Conservation (phyloP, 2,329 filamentous ascomycete genomes). For the Colletotrichum australisinense region DNA sequence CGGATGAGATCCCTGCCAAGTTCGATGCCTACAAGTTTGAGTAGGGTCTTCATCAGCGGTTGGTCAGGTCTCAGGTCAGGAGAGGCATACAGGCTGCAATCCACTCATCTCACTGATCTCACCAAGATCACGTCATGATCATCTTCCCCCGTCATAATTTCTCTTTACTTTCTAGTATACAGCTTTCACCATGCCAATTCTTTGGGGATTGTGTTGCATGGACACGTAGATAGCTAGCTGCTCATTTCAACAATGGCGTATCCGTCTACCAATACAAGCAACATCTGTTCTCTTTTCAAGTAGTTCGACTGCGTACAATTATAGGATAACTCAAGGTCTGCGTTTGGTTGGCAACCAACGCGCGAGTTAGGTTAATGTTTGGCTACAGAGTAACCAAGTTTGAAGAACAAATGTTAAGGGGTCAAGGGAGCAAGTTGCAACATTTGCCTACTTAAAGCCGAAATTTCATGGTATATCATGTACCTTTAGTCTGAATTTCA, state of each 20-base stretch:
- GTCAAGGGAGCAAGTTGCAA: no score
- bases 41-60: background rate
- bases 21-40: background rate
- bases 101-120: background rate
- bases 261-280: background rate
- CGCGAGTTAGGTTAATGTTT: no score
- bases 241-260: background rate
- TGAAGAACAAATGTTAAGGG: no score
- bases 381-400: no score
- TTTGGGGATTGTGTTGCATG: background rate
- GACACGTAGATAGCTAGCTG: background rate
- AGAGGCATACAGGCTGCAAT: background rate
- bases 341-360: accelerated
- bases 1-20: background rate
- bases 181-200: background rate
- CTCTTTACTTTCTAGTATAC: background rate
- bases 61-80: background rate
- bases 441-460: no score
- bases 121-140: background rate
- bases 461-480: no score
- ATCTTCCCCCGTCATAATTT: background rate
- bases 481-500: no score
- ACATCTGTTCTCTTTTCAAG: background rate
- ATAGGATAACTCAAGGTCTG: no score
- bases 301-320: no score